Percentiles rank a stretch among this genome's conserved stretches.
Conservation (phyloP, 169 alveolate genomes). For the Plasmodium inui region DNA sequence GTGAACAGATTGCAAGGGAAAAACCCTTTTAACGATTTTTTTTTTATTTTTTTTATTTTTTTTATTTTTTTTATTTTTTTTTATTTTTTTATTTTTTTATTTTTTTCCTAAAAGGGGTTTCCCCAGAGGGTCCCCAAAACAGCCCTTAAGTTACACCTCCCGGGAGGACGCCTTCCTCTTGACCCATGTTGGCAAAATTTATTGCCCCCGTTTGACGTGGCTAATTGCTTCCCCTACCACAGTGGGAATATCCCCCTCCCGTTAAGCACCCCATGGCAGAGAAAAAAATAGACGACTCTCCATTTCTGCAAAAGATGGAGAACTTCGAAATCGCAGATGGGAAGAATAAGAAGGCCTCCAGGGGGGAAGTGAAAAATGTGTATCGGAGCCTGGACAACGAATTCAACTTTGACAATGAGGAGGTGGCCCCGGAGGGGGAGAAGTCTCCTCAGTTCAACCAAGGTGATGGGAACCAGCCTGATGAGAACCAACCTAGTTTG, state of each 20-base stretch:
- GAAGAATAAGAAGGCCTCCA: slow-evolving; percentile 9
- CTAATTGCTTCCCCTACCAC: background rate
- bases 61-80: background rate
- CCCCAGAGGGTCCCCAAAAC: background rate
- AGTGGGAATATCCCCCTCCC: background rate
- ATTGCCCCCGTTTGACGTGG: background rate
- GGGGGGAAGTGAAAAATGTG: slow-evolving; percentile 41
- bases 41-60: background rate
- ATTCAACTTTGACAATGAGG: slow-evolving; percentile 58
- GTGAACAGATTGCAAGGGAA: background rate
- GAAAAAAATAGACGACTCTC: slow-evolving; percentile 64
- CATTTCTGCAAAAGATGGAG: slow-evolving; percentile 63
- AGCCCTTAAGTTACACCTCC: background rate
- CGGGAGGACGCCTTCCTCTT: background rate
- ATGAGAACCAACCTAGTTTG: background rate
- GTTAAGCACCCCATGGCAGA: slow-evolving; percentile 3
- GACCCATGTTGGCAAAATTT: background rate
- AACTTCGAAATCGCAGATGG: slow-evolving; percentile 60
- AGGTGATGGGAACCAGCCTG: background rate
- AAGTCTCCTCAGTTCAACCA: background rate
- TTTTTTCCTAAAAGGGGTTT: background rate
- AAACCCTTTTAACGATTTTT: background rate
- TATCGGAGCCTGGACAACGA: slow-evolving; percentile 63
- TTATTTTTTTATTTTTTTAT: background rate
- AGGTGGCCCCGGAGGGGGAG: slow-evolving; percentile 13